Evolutionary conservation across 192 early-diverging fungal genomes (phyloP), one percentile per base, ranked within the genome.

Genomic region (Gigaspora rosea): DNA sequence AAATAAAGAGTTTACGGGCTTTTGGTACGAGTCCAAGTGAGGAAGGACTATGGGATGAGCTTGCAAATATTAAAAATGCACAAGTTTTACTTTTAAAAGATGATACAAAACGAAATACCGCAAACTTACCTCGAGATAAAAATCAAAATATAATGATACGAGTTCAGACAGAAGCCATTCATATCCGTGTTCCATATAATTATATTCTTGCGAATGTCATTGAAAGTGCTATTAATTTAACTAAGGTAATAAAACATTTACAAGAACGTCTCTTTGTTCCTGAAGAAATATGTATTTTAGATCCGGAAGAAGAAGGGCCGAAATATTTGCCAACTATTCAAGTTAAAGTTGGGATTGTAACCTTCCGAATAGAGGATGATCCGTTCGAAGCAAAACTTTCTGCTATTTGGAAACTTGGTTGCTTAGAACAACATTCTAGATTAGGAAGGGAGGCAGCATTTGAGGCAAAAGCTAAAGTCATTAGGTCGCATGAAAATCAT

Each of bases 361-460:
- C 78, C 0, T 62, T 86, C 15, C 63, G 81, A 4, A 52, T 86
- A 35, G 83, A 86, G 32, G 85, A 86, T 52, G 83, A 86, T 74
- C 85, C 85, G 18, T 84, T 86, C 62, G 85, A 86, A 73, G 73
- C 71, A 46, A 48, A 74, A 27, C 41, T 86, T 47, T 67, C 81
- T 22, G 18, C 75, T 9, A 84, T 80, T 20, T 82, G 81, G 77
- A 78, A 69, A 64, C 65, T 81, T 10, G 85, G 85, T 18, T 20
- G 80, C 0, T 12, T 67, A n/a, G 81, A 86, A 58, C 85, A 86
- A 52, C 16, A 46, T 11, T 56, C 63, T 8, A 70, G 85, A 32
- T 49, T 82, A n/a, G 82, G 64, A 22, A 75, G 81, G 0, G 67
- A 80, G 58, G 78, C 71, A 41, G 85, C 85, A 1, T 86, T 84